Base-by-base conservation (phyloP, 176 grass and related monocot genomes). In the Aechmea fasciata region DNA sequence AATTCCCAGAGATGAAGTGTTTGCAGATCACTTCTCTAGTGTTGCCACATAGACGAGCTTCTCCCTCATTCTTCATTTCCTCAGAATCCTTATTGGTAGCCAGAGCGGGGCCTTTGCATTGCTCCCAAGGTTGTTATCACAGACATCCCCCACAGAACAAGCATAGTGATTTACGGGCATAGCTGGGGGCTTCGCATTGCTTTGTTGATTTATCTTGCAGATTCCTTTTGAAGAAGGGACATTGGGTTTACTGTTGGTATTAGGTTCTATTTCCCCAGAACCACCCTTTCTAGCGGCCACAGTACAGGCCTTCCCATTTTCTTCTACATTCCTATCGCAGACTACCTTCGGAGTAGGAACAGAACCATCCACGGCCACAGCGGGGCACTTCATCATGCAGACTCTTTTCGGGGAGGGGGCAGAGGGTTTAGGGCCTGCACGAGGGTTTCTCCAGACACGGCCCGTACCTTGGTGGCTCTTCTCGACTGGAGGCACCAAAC, bases 381-480 rank as follows among this genome's bases (percentile, higher is more conserved):
- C 25, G 25, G 25, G 25, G 2, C 2, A 33, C 29, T 33, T 33
- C 29, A 33, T 33, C 29, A 33, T 33, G 29, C 29, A 33, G 29
- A 33, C 29, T 33, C 29, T 5, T 5, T 33, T 33, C 29, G 29
- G 3, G 14, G 52, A 83, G 8, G 48, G 70, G 25, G 80, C 69
- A 1, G 74, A 67, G 54, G 66, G 52, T 70, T 29, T 84, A 70
- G 95, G 87, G 67, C 90, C 90, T 13, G 70, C 53, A 71, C 17
- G 82, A 70, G 95, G 87, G 67, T 93, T 93, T 13, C 73, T 77
- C 89, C 90, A 99, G 13, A 90, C 84, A 47, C 83, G 22, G 10
- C 73, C 73, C 50, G 76, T 73, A 26, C 66, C 53, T 10, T 72
- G 70, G 4, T 20, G 28, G 52, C 20, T 11, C 75, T 83, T 81